These are phyloP conservation scores for Uronychia binucleata DNA, from an alignment of 73 alveolate species.

Conservation along the genomic window DNA sequence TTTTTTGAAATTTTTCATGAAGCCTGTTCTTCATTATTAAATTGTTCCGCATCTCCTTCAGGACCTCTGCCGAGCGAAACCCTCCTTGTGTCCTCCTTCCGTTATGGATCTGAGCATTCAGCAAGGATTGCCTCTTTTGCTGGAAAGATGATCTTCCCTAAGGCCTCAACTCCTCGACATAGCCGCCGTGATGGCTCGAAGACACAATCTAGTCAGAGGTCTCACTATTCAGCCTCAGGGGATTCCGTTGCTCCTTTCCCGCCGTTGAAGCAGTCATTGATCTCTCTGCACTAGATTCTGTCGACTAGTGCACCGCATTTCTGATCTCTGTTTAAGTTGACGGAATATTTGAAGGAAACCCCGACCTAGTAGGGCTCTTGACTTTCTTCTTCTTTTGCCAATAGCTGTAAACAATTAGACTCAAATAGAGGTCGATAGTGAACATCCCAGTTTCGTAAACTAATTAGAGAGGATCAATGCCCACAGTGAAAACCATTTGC, in stretches of 20 bases:
- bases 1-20: not conserved
- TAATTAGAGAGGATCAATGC: not conserved
- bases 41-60: not conserved
- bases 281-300: not conserved
- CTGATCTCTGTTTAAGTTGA: not conserved
- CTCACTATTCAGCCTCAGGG: not conserved
- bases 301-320: not conserved
- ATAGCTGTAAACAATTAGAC: not conserved
- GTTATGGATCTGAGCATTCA: not conserved
- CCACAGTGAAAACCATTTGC: not conserved
- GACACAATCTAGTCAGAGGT: not conserved
- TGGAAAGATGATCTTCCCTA: no score
- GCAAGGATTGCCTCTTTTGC: not conserved
- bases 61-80: not conserved
- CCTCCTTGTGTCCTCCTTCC: not conserved
- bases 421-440: not conserved
- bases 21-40: not conserved
- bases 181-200: no score
- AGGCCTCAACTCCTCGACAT: no score
- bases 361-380: no score
- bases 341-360: no score
- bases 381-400: not conserved
- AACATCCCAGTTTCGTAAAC: not conserved
- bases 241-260: not conserved
- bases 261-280: not conserved